Conservation (phyloP, 495 filamentous ascomycete species). For the Articulospora tetracladia region DNA sequence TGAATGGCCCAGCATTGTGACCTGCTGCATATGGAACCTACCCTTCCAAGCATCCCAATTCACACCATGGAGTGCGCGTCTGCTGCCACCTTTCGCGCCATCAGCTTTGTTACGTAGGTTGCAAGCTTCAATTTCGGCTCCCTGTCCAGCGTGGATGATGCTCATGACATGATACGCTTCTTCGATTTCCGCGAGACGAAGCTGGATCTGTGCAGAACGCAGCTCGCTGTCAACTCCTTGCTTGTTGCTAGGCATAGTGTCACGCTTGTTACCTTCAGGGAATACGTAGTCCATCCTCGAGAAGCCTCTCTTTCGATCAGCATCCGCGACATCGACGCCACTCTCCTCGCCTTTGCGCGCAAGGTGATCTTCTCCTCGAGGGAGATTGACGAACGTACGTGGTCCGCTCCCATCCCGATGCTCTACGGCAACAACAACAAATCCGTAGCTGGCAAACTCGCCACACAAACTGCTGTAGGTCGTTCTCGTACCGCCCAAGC, state of each 20-base stretch:
- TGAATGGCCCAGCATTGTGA: slow-evolving; percentile 68
- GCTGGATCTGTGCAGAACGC: slow-evolving; percentile 61
- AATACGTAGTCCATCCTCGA: slow-evolving; percentile 43
- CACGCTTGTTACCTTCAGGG: slow-evolving; percentile 34
- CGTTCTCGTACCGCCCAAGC: slow-evolving; percentile 67
- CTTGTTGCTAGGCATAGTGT: slow-evolving; percentile 45
- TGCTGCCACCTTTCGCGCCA: slow-evolving; percentile 42
- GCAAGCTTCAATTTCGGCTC: slow-evolving; percentile 34
- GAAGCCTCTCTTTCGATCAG: slow-evolving; percentile 26
- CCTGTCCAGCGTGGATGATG: slow-evolving; percentile 52
- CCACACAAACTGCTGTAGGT: slow-evolving; percentile 67
- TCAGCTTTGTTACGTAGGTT: slow-evolving; percentile 36
- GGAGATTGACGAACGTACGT: slow-evolving; percentile 50
- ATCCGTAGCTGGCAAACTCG: slow-evolving; percentile 66
- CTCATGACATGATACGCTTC: slow-evolving; percentile 50
- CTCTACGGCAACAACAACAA: slow-evolving; percentile 68
- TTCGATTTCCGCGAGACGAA: slow-evolving; percentile 69
- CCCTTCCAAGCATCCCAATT: slow-evolving; percentile 11
- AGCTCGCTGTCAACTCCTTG: slow-evolving; percentile 47
- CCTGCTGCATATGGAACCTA: slow-evolving; percentile 45
- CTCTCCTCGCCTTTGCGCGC: slow-evolving; percentile 19
- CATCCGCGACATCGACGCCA: slow-evolving; percentile 29
- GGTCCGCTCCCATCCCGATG: slow-evolving; percentile 71
- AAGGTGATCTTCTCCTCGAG: slow-evolving; percentile 28
- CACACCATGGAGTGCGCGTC: slow-evolving; percentile 49